phyloP scores from a whole-genome alignment of 2,329 filamentous ascomycete genomes.

The Lasiodiplodia sp. region DNA sequence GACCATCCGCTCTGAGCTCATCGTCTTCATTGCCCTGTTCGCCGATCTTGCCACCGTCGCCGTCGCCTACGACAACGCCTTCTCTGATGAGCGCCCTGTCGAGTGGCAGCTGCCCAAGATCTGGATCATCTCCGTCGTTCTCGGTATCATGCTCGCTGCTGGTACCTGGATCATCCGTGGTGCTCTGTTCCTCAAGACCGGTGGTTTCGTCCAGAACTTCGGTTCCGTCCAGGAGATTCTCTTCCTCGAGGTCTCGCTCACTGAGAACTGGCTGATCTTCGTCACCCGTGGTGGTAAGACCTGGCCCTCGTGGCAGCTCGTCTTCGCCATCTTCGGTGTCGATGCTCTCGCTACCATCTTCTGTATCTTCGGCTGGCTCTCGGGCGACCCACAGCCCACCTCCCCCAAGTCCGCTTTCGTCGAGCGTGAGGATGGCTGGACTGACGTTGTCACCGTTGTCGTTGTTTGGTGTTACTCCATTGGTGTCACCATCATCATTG shows the following conservation, averaged over 20 bases:
- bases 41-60: conserved; percentile 81
- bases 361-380: conserved; percentile 77
- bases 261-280: conserved; percentile 64
- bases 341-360: conserved; percentile 77
- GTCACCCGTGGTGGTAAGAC: conserved; percentile 69
- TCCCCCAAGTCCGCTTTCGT: conserved; percentile 51
- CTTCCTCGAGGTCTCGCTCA: conserved; percentile 61
- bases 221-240: conserved; percentile 76
- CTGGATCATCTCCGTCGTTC: conserved; percentile 76
- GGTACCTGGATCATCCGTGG: conserved; percentile 78
- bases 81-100: conserved; percentile 76
- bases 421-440: conserved; percentile 59
- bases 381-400: conserved; percentile 57
- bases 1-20: conserved; percentile 74
- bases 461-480: conserved; percentile 72
- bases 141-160: conserved; percentile 71
- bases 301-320: conserved; percentile 76
- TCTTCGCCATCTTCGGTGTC: conserved; percentile 74
- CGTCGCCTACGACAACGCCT: conserved; percentile 80
- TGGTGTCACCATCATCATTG: conserved; percentile 69
- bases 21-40: conserved; percentile 82
- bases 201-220: conserved; percentile 78
- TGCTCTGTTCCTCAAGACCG: conserved; percentile 71
- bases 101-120: conserved; percentile 85
- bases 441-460: conserved; percentile 70